Evolutionary conservation across 1,284 basidiomycete genomes (phyloP).

Genomic region (Gomphus sp.): DNA sequence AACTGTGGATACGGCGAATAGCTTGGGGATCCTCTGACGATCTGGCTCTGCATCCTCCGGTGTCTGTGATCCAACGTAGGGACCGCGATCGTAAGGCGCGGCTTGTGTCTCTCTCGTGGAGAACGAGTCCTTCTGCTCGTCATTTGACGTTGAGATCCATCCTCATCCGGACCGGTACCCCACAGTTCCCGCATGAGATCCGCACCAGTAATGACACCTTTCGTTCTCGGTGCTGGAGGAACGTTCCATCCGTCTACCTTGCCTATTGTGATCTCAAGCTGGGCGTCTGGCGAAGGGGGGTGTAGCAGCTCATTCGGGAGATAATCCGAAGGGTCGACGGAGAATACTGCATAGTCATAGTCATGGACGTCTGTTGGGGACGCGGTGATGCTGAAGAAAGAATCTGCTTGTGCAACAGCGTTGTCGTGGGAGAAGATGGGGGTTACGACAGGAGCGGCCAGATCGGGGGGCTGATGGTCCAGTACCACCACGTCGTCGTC

Average conservation of each 20-base stretch:
- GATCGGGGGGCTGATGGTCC: background rate
- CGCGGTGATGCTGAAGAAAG: background rate
- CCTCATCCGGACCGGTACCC: background rate
- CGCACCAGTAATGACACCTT: slow-evolving; percentile 1
- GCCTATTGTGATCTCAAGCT: slow-evolving; percentile 2
- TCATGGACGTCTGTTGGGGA: background rate
- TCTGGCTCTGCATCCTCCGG: background rate
- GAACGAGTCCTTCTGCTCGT: background rate
- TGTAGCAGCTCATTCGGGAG: background rate
- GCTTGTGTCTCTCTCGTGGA: background rate
- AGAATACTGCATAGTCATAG: background rate
- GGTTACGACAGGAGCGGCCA: background rate
- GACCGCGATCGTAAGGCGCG: slow-evolving; percentile 8
- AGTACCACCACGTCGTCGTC: background rate
- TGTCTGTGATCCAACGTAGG: background rate
- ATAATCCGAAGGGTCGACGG: background rate
- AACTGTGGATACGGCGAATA: background rate
- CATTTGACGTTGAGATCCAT: background rate
- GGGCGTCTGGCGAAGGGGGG: background rate
- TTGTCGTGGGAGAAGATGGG: background rate
- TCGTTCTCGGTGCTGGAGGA: background rate
- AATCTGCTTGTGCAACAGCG: background rate
- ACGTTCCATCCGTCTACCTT: background rate
- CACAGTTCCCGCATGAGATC: slow-evolving; percentile 4
- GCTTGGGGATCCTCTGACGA: background rate